Base-by-base conservation (phyloP, 768 basidiomycete species). In the Amanita pallidorosea region DNA sequence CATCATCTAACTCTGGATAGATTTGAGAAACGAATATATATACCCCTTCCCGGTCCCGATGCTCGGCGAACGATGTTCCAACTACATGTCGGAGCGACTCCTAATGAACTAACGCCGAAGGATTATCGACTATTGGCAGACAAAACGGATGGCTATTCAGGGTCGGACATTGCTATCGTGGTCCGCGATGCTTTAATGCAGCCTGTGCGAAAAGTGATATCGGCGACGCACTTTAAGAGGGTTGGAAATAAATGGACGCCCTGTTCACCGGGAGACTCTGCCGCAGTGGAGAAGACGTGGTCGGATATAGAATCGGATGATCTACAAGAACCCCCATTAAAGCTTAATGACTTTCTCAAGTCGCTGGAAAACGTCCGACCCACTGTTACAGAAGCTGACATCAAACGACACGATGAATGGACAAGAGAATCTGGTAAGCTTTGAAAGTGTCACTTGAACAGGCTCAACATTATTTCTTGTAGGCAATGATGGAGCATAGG, bases 171-270 rank as follows among this genome's bases (percentile, higher is more conserved):
- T 47, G 81, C 94, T 2, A 86, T 94, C 56, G 74, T 95, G 47
- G 95, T 97, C 22, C 85, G 93, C 51, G 95, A 98, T 61, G 94
- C 95, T 0, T 76, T 99, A 55, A 99, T 98, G 95, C 94, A 98
- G 63, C 95, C 95, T 1, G 89, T 99, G 12, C 82, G 95, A 48
- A 98, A 99, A 64, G 91, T 99, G 41, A 79, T 97, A 45, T 81
- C 84, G 18, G 93, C 96, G 2, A 96, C 93, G 1, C 95, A 99
- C 67, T 99, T 99, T 70, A 92, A 92, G 63, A 72, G 66, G 29
- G 71, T 80, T 20, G 52, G 56, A 1, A 70, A 70, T 9, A 93
- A 83, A 67, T 95, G 80, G 85, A 97, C 93, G 18, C 96, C 96
- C 2, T 99, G 96, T 64, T 97, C 94, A 2, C 94, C 96, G 1